Evolutionary conservation across 768 basidiomycete genomes (phyloP).

Genomic region (Macrolepiota dolichaula): DNA sequence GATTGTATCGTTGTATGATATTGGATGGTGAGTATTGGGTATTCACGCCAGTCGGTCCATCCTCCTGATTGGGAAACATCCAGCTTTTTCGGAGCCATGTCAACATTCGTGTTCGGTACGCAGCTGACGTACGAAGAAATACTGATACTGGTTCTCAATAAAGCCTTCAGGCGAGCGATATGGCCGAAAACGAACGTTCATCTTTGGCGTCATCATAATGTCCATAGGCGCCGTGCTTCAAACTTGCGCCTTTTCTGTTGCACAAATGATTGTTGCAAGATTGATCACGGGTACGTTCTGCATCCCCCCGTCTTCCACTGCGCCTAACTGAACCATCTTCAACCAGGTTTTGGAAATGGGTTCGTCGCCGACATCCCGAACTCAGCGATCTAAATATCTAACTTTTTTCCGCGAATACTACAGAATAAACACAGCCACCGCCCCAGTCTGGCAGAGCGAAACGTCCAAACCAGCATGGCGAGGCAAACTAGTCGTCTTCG

Average conservation of each 20-base stretch:
- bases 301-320: not conserved
- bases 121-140: not conserved
- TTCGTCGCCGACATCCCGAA: conserved; percentile 7
- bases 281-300: conserved; percentile 38
- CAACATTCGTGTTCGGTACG: conserved; percentile 37
- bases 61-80: not conserved
- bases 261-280: conserved; percentile 48
- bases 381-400: not conserved
- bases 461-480: conserved; percentile 45
- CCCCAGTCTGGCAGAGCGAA: conserved; percentile 52
- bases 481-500: conserved; percentile 46
- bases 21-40: conserved; percentile 38
- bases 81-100: conserved; percentile 45
- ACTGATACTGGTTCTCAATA: not conserved
- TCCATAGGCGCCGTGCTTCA: conserved; percentile 51
- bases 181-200: conserved; percentile 45
- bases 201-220: conserved; percentile 50
- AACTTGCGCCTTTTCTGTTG: conserved; percentile 37
- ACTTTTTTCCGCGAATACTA: not conserved
- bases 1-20: conserved; percentile 49
- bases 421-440: conserved; percentile 46
- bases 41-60: not conserved
- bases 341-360: conserved; percentile 44
- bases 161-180: conserved; percentile 30
- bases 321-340: not conserved